These are phyloP conservation scores for Dendrocalamus latiflorus DNA, from an alignment of 202 grass and related monocot genomes.

Conservation along the genomic window DNA sequence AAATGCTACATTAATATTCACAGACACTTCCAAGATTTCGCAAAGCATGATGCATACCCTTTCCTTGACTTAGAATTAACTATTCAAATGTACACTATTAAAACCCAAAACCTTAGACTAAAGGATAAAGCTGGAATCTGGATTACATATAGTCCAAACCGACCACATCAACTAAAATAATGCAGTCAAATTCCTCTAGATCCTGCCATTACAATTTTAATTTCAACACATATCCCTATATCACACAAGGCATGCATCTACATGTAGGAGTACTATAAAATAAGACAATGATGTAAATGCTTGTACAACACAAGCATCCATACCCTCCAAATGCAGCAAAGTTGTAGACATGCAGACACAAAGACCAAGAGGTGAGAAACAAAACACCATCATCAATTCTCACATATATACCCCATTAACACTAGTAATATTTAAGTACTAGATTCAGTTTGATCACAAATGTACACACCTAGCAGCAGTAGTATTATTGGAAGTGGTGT, in stretches of 20 bases:
- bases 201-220: constrained; percentile 27
- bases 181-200: constrained; percentile 32
- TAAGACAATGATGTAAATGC: constrained; percentile 6
- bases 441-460: not conserved
- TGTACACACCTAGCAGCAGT: constrained; percentile 13
- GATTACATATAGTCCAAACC: constrained; percentile 19
- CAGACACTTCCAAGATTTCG: not conserved
- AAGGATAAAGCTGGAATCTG: not conserved
- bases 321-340: constrained; percentile 34
- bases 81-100: not conserved
- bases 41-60: not conserved
- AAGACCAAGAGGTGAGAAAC: constrained; percentile 17
- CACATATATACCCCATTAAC: not conserved
- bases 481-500: constrained; percentile 9
- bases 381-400: not conserved
- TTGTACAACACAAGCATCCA: not conserved
- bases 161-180: constrained; percentile 20
- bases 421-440: too few species aligned
- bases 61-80: not conserved
- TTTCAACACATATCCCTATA: constrained; percentile 1
- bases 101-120: not conserved
- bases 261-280: constrained; percentile 13
- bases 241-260: not conserved
- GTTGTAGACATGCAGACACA: not conserved
- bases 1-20: not conserved